Base-by-base conservation (phyloP, 768 basidiomycete genomes). In the Pisolithus microcarpus region DNA sequence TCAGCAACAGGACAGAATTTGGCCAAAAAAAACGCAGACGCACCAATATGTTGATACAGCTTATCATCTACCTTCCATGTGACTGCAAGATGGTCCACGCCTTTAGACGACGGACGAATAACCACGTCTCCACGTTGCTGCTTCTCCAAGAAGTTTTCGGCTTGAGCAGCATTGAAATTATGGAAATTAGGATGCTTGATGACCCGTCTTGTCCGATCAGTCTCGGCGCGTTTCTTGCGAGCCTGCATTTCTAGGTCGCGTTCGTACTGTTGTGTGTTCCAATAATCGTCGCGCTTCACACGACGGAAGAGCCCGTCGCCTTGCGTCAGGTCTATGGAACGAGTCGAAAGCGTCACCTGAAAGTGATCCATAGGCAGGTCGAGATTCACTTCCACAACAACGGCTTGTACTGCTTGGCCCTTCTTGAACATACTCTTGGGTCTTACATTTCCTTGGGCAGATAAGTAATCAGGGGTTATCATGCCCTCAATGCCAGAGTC, bases 131-230 rank as follows among this genome's bases (percentile, higher is more conserved):
- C 96, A 18, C 91, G 82, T 59, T 93, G 91, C 64, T 91, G 89
- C 58, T 84, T 84, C 57, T 91, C 87, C 53, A 99, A 74, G 63
- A 86, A 88, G 34, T 82, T 77, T 69, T 98, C 96, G 1, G 96
- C 94, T 58, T 96, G 87, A 13, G 77, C 72, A 7, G 89, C 83
- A 56, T 91, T 94, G 75, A 95, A 84, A 62, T 96, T 91, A 64
- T 94, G 89, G 80, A 97, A 99, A 67, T 95, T 93, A 2, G 95
- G 96, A 66, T 99, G 96, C 65, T 97, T 92, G 72, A 99, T 90
- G 48, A 95, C 82, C 23, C 95, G 76, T 53, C 91, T 80, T 34
- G 82, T 79, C 54, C 80, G 77, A 58, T 89, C 87, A 8, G 81
- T 84, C 61, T 91, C 87, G 1, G 88, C 82, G 43, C 89, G 75